Base-by-base conservation (phyloP, 2,329 filamentous ascomycete genomes). In the Paramyrothecium roridum region DNA sequence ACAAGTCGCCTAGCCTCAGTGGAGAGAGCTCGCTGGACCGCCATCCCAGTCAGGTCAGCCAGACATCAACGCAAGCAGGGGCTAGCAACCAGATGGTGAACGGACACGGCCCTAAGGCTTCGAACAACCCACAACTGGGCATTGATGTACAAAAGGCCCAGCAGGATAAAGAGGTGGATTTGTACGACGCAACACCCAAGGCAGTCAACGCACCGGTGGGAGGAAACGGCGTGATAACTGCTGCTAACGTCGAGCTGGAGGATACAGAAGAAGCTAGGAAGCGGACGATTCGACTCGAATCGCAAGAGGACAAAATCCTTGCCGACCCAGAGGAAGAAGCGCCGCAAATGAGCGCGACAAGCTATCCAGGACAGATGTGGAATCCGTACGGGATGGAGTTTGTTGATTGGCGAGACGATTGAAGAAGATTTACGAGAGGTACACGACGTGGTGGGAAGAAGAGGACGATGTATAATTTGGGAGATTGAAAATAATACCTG, bases 341-440 rank as follows among this genome's bases (percentile, higher is more conserved):
- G n/a, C 79, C 81, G 13, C 73, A 78, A 56, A 89, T 90, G 87
- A 80, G 76, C 50, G 86, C 85, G 8, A 86, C 85, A 13, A 85
- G 81, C 65, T 90, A 89, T 68, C 87, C 87, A 0, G 87, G 87
- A 0, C 84, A 88, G 71, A 86, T 89, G 67, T 90, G 87, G 86
- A 82, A 82, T 61, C 85, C 85, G 2, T 83, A 81, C 33, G 70
- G 69, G 12, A 67, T 69, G 55, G 67, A 70, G 17, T 65, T 61
- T 48, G 61, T 58, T 17, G 68, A 71, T n/a, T 65, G 61, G 60
- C 48, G 48, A 50, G 48, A 50, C 30, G 48, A 50, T 7, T 26
- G 33, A 43, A 43, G 37, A 30, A 10, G 10, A n/a, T n/a, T n/a
- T 30, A 30, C 26, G 26, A 30, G 26, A 30, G 26, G 26, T 6